phyloP scores from a whole-genome alignment of 139 green algal species.

The Yamagishiella unicocca region DNA sequence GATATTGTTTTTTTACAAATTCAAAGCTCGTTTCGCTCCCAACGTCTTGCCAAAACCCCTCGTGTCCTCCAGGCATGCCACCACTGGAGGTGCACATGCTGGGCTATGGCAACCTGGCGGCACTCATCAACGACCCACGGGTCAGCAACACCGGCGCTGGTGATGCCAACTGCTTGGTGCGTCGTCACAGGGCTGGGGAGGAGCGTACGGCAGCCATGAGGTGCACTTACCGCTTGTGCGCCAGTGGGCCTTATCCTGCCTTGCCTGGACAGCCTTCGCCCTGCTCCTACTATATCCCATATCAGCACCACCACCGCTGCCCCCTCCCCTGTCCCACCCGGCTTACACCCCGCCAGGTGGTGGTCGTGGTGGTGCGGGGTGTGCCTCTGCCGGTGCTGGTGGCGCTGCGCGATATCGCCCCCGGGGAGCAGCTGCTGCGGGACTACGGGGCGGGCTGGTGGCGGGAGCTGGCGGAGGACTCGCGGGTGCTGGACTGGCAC shows the following conservation, averaged over 20 bases:
- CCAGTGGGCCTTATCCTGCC: too few relatives aligned
- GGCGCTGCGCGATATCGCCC: too few relatives aligned
- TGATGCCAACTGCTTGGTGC: not conserved
- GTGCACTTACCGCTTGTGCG: not conserved
- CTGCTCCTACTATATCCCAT: not conserved
- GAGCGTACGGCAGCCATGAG: not conserved
- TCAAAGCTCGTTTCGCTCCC: not conserved
- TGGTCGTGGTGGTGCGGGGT: not conserved
- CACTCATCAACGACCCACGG: conserved; percentile 11
- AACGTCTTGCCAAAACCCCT: not conserved
- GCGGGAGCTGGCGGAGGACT: too few relatives aligned
- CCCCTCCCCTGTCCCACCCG: not conserved
- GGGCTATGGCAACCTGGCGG: not conserved
- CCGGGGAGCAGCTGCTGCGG: too few relatives aligned
- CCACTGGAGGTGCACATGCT: conserved; percentile 24
- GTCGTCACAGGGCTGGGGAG: not conserved
- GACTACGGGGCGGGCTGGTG: too few relatives aligned
- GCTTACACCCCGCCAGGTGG: not conserved
- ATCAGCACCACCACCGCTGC: not conserved
- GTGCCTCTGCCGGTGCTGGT: not conserved
- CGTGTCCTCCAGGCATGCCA: not conserved
- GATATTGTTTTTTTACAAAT: not conserved
- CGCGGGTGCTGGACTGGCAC: too few relatives aligned
- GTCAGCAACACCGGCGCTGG: too few relatives aligned
- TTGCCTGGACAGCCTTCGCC: too few relatives aligned